phyloP scores from a whole-genome alignment of 2,329 filamentous ascomycete genomes.

The Dactylellina parvicollis region DNA sequence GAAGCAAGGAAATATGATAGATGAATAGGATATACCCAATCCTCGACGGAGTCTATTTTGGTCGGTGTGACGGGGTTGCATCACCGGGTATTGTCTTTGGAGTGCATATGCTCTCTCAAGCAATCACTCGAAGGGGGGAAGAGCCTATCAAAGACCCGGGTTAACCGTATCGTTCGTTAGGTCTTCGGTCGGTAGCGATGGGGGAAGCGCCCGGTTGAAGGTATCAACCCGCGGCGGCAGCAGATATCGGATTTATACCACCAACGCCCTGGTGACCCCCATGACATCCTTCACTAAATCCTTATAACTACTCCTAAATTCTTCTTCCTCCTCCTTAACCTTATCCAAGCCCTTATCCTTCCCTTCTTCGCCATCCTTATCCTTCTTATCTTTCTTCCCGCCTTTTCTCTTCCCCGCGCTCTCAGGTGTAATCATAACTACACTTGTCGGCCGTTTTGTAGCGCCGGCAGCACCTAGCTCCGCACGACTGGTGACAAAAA shows the following conservation, averaged over 20 bases:
- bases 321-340: constrained; percentile 63
- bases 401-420: constrained; percentile 60
- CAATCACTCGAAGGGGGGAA: no score
- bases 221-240: not conserved
- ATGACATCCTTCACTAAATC: constrained; percentile 70
- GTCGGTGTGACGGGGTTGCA: no score
- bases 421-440: constrained; percentile 84
- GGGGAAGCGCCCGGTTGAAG: no score
- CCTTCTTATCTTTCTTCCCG: constrained; percentile 60
- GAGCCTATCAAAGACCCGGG: no score
- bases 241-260: constrained; percentile 18
- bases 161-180: no score
- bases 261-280: constrained; percentile 57
- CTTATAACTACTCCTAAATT: constrained; percentile 72
- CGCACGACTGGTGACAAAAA: constrained; percentile 90
- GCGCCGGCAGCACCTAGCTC: constrained; percentile 92
- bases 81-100: no score
- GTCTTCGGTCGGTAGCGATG: no score
- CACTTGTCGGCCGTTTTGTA: constrained; percentile 95
- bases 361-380: constrained; percentile 64
- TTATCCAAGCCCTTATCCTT: constrained; percentile 60
- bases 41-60: no score
- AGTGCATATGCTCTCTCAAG: no score
- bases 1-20: no score
- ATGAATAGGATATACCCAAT: no score